Evolutionary conservation across 768 basidiomycete species (phyloP), one percentile per base, ranked within the genome.

Genomic region (Fomitopsis pulvina): DNA sequence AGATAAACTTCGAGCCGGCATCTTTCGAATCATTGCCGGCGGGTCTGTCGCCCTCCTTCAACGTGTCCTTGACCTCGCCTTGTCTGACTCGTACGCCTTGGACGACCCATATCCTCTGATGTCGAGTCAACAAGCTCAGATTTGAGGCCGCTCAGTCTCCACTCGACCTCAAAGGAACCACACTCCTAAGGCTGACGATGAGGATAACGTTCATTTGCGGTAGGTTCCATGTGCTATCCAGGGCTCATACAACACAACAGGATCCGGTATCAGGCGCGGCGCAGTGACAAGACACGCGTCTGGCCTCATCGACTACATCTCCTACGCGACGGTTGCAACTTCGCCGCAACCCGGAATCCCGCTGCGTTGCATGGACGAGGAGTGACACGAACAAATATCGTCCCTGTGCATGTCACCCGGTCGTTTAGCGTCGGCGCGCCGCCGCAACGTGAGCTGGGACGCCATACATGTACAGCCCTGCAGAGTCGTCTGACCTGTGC

Each of bases 1-100:
- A 50, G 41, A 50, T 43, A 28, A 43, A 43, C 41, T 50, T 32
- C 48, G 41, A 48, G 26, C 29, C 47, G 37, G 45, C 3, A 20
- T 8, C 45, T 37, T 16, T 37, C 14, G n/a, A n/a, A n/a, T n/a
- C n/a, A n/a, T n/a, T n/a, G 32, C 10, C 32, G 32, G 32, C 32
- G 32, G 18, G 32, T 34, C 32, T 10, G 10, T 34, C 32, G 32
- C n/a, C 32, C 10, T 34, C 32, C 32, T 34, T n/a, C n/a, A n/a
- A n/a, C n/a, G n/a, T n/a, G n/a, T n/a, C n/a, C n/a, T n/a, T n/a
- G n/a, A n/a, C n/a, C n/a, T n/a, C n/a, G n/a, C n/a, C n/a, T n/a
- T n/a, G n/a, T n/a, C n/a, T n/a, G n/a, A n/a, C n/a, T n/a, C n/a
- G n/a, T n/a, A n/a, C n/a, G n/a, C n/a, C n/a, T n/a, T n/a, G n/a